phyloP scores from a whole-genome alignment of 176 grass and related monocot species.

The Triticum aestivum region IWGSC_CS_RefSeq_v2.1 NC_057807.1:9591488-9591987 shows the following conservation, averaged over 20 bases:
- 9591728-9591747: neutral
- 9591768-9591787: neutral
- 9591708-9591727: neutral
- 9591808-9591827: neutral
- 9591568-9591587: too few relatives aligned
- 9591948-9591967: too few relatives aligned
- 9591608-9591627: neutral
- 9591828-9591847: neutral
- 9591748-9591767: neutral
- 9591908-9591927: too few relatives aligned
- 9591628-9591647: neutral
- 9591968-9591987: too few relatives aligned
- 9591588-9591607: neutral
- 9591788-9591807: neutral
- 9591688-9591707: neutral
- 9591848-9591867: too few relatives aligned
- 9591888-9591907: too few relatives aligned
- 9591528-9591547: too few relatives aligned
- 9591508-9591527: neutral
- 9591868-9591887: too few relatives aligned
- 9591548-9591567: too few relatives aligned
- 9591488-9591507: neutral
- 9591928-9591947: too few relatives aligned
- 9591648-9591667: constrained; percentile 6
- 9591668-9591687: neutral